Percentiles rank a stretch among this genome's conserved stretches.
phyloP scores from a whole-genome alignment of 805 yeast genomes.

The Debaryomyces hansenii region DNA sequence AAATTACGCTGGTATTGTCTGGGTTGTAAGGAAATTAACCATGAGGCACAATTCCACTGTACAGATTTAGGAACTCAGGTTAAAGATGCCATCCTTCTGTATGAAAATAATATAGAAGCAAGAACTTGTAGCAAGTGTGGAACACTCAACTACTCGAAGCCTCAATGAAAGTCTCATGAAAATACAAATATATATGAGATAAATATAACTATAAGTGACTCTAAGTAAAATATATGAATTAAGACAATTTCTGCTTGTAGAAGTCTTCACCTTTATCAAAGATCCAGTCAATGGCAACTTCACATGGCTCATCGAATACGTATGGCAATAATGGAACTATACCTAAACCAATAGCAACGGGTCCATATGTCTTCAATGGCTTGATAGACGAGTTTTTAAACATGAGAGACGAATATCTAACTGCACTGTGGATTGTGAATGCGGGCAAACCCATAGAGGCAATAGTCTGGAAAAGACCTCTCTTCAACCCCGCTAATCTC shows the following conservation, averaged over 20 bases:
- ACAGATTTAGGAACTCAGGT: slow-evolving; percentile 87
- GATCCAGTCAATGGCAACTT: slow-evolving; percentile 59
- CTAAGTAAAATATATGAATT: neutral
- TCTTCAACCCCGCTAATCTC: slow-evolving; percentile 60
- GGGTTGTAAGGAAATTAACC: slow-evolving; percentile 61
- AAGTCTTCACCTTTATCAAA: slow-evolving; percentile 53
- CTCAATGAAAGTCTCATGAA: slow-evolving; percentile 24
- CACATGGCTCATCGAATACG: slow-evolving; percentile 81
- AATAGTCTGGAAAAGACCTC: slow-evolving; percentile 78
- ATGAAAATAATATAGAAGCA: slow-evolving; percentile 59
- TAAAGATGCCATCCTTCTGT: slow-evolving; percentile 72
- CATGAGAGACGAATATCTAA: slow-evolving; percentile 62
- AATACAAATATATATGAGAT: neutral
- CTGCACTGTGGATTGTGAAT: slow-evolving; percentile 76
- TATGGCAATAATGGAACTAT: slow-evolving; percentile 78
- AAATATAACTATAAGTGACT: neutral
- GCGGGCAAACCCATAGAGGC: slow-evolving; percentile 91
- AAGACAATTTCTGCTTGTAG: slow-evolving; percentile 13
- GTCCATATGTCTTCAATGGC: slow-evolving; percentile 62
- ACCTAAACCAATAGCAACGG: slow-evolving; percentile 75
- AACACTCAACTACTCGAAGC: slow-evolving; percentile 66
- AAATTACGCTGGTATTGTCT: slow-evolving; percentile 86
- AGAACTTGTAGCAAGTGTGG: slow-evolving; percentile 80
- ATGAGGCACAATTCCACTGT: slow-evolving; percentile 72
- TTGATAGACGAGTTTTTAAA: slow-evolving; percentile 56